phyloP scores from a whole-genome alignment of 257 asterid species.

The Plantago elongata region DNA sequence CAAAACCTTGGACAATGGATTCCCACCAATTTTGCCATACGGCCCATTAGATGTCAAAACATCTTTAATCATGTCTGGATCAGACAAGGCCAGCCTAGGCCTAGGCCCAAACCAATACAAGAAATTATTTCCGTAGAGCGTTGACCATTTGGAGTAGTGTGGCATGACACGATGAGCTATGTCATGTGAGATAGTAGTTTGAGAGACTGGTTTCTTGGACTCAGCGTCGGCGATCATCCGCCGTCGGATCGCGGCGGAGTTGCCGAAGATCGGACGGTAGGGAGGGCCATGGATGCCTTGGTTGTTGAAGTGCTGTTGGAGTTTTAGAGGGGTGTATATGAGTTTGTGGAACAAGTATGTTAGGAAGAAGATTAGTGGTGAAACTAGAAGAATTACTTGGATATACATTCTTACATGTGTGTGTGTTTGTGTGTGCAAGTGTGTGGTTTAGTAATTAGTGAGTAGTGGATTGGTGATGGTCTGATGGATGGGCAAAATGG shows the following conservation, averaged over 20 bases:
- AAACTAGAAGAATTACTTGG: constrained; percentile 9
- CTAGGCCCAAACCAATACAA: constrained; percentile 53
- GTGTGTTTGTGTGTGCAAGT: not conserved
- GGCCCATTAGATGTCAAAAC: constrained; percentile 29
- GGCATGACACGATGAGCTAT: constrained; percentile 41
- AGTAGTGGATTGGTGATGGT: not conserved
- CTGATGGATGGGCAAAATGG: not conserved
- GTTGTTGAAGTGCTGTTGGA: constrained; percentile 35
- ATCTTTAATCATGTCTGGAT: constrained; percentile 44
- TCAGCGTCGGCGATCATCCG: constrained; percentile 37
- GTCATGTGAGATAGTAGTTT: constrained; percentile 33
- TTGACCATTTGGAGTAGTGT: constrained; percentile 50
- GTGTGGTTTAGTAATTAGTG: not conserved
- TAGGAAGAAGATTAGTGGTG: constrained; percentile 17
- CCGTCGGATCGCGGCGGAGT: constrained; percentile 39
- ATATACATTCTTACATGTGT: constrained; percentile 4
- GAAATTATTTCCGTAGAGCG: constrained; percentile 34
- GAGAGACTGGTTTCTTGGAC: constrained; percentile 27
- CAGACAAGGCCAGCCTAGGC: constrained; percentile 41
- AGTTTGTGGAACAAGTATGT: constrained; percentile 12
- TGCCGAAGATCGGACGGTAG: constrained; percentile 49
- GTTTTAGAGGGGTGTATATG: constrained; percentile 37
- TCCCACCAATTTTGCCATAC: constrained; percentile 22
- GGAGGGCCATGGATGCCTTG: constrained; percentile 51
- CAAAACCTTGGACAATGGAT: constrained; percentile 41